A percentile compares a stretch with the other conserved stretches of the same genome.
These are phyloP conservation scores for Nannizziopsis arthrosporioides DNA, from an alignment of 2,329 filamentous ascomycete genomes.

Conservation along the genomic window DNA sequence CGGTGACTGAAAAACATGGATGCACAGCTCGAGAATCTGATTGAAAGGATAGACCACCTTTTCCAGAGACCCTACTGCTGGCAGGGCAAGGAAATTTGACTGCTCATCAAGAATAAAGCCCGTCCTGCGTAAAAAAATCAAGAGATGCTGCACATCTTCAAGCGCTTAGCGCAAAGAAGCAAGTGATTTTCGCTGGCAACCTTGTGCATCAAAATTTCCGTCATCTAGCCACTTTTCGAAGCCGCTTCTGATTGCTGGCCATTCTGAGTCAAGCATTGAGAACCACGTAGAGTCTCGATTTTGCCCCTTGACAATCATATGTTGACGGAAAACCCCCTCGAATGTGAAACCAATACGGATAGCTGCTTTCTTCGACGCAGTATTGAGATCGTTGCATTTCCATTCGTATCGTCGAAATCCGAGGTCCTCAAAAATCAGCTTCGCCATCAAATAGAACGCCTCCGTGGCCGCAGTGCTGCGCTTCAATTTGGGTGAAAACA, in stretches of 20 bases:
- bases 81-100: no score
- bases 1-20: no score
- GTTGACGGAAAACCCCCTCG: slow-evolving; percentile 51
- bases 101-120: no score
- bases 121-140: no score
- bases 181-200: slow-evolving; percentile 41
- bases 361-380: slow-evolving; percentile 44
- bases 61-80: no score
- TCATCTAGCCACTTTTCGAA: slow-evolving; percentile 46
- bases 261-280: slow-evolving; percentile 48
- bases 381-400: slow-evolving; percentile 52
- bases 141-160: no score
- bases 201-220: slow-evolving; percentile 46
- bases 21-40: no score
- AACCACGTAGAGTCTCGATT: slow-evolving; percentile 51
- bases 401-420: slow-evolving; percentile 50
- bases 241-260: slow-evolving; percentile 37
- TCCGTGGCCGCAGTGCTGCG: slow-evolving; percentile 48
- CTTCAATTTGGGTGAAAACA: slow-evolving; percentile 42
- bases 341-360: slow-evolving; percentile 46
- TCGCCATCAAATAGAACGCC: slow-evolving; percentile 45
- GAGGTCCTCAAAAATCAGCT: slow-evolving; percentile 43
- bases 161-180: slow-evolving; percentile 20
- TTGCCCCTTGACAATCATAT: slow-evolving; percentile 48
- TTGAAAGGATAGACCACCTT: no score